These are phyloP conservation scores for Russula abietina DNA, from an alignment of 768 basidiomycete genomes.

Conservation along the genomic window DNA sequence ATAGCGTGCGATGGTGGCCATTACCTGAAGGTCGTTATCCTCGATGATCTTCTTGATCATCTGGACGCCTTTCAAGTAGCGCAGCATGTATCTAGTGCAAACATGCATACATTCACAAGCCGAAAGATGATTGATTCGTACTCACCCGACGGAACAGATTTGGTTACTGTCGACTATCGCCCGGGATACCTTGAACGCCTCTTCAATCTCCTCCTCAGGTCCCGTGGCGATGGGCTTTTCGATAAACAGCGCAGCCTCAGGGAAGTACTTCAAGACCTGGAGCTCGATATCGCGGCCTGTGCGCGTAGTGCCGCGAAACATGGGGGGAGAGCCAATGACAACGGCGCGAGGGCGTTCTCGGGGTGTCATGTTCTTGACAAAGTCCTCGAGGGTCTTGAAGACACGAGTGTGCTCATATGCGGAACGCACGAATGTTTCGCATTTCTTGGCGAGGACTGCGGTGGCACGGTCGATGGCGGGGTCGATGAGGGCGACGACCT, in stretches of 20 bases:
- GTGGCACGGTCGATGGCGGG: conserved; percentile 78
- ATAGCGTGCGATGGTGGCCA: conserved; percentile 94
- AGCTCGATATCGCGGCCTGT: conserved; percentile 80
- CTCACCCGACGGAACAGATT: conserved; percentile 85
- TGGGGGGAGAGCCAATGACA: conserved; percentile 88
- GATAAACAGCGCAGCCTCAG: conserved; percentile 81
- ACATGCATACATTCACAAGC: background rate
- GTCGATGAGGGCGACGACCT: conserved; percentile 92
- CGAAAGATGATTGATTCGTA: background rate
- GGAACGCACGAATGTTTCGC: conserved; percentile 86
- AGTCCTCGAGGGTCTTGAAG: conserved; percentile 82
- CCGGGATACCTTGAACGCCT: conserved; percentile 67
- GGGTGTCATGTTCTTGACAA: conserved; percentile 60
- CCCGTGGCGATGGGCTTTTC: conserved; percentile 93
- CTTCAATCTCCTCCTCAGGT: conserved; percentile 55
- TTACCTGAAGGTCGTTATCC: conserved; percentile 90
- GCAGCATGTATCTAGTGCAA: conserved; percentile 75
- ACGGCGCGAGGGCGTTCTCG: conserved; percentile 71
- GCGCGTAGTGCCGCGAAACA: conserved; percentile 76
- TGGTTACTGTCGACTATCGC: conserved; percentile 62
- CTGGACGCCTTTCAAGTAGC: conserved; percentile 90
- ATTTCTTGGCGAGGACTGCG: conserved; percentile 80
- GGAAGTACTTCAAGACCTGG: conserved; percentile 82
- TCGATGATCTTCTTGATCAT: conserved; percentile 95
- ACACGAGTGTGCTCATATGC: conserved; percentile 87